phyloP scores from a whole-genome alignment of 192 early-diverging fungal species.

The Coemansia asiatica region DNA sequence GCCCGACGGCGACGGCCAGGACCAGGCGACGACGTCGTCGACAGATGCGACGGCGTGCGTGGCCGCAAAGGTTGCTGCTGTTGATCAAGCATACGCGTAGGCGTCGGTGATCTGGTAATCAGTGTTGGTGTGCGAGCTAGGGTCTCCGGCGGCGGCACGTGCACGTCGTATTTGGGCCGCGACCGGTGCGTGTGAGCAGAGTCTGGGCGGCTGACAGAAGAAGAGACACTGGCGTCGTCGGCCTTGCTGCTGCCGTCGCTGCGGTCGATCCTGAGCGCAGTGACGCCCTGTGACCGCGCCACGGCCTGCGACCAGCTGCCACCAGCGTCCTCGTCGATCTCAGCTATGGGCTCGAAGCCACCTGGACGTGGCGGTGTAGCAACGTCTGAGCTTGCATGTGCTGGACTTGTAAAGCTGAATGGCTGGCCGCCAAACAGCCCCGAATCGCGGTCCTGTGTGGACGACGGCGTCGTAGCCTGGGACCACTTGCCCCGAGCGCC shows the following conservation, averaged over 20 bases:
- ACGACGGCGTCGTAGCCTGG: conserved; percentile 33
- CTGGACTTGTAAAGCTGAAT: conserved; percentile 31
- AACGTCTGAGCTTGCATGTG: conserved; percentile 8
- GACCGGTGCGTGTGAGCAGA: neutral
- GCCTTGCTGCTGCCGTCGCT: neutral
- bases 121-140: conserved; percentile 51
- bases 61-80: neutral
- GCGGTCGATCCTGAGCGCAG: conserved; percentile 2
- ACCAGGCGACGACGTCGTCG: neutral
- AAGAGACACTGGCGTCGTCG: neutral
- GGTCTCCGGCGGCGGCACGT: conserved; percentile 42
- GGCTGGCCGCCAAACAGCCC: conserved; percentile 46
- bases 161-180: conserved; percentile 38
- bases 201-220: neutral
- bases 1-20: conserved; percentile 24
- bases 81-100: conserved; percentile 18
- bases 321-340: conserved; percentile 25
- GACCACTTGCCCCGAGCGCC: conserved; percentile 32
- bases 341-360: conserved; percentile 48
- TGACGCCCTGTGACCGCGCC: conserved; percentile 9
- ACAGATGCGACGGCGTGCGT: conserved; percentile 11
- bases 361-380: conserved; percentile 3
- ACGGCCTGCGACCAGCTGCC: conserved; percentile 25
- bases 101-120: conserved; percentile 37
- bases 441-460: conserved; percentile 41